Base-by-base conservation (phyloP, 306 rosid genomes). In the Canavalia gladiata region DNA sequence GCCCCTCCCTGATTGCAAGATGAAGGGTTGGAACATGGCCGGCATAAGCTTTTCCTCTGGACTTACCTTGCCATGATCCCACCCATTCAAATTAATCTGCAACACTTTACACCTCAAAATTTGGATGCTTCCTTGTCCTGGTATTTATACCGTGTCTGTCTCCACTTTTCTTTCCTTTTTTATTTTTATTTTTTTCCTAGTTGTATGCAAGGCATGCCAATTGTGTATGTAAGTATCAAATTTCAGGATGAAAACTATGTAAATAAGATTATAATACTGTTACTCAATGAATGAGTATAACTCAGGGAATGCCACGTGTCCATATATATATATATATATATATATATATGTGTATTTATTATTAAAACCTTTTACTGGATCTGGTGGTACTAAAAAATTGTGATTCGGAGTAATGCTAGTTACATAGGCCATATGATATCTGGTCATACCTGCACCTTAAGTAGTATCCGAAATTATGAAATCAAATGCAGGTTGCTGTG, bases 21-120 rank as follows among this genome's bases (percentile, higher is more conserved):
- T 88, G 92, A 90, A 83, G 64, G 90, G 89, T 18, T 87, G 82
- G 74, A 90, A 90, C 60, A 76, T 90, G 89, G 92, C 94, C 41
- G 92, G 94, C 2, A 87, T 90, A 35, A 85, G 88, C 80, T 88
- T 90, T 85, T 88, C 94, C 6, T 76, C 88, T 51, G 92, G 90
- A 30, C 88, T 90, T 62, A 81, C 86, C 33, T 63, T 88, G 59
- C 73, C 86, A 2, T 87, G 76, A 78, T 47, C 29, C 70, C 31
- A 42, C 57, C 13, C 28, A 68, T 47, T 18, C 47, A 51, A 84
- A 90, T 37, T 37, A 37, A 81, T 84, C 82, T 81, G 86, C 41
- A 46, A 8, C 58, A 69, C 47, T 45, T 7, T 3, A 54, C 34
- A 28, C 71, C 71, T 39, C 34, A 39, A 43, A 12, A 66, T 18